phyloP scores from a whole-genome alignment of 2,329 filamentous ascomycete genomes.

The Stylonectria norvegica region DNA sequence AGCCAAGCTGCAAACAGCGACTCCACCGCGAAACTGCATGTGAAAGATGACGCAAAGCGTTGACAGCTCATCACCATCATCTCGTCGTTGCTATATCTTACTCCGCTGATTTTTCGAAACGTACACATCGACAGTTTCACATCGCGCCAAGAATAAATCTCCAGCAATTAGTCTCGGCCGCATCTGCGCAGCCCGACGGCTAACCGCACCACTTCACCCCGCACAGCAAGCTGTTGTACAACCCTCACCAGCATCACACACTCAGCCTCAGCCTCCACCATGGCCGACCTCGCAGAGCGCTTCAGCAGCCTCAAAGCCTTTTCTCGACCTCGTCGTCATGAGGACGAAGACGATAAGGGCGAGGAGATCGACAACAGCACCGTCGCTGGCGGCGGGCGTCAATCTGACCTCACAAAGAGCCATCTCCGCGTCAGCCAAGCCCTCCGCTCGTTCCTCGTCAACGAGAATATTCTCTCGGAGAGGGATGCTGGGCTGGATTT shows the following conservation, averaged over 20 bases:
- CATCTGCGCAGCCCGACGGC: too few relatives aligned
- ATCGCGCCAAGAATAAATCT: too few relatives aligned
- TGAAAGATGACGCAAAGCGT: conserved; percentile 13
- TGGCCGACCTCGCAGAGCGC: conserved; percentile 28
- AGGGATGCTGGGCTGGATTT: conserved; percentile 45
- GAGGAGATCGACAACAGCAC: conserved; percentile 35
- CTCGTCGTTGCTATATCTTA: too few relatives aligned
- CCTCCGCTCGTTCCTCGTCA: conserved; percentile 52
- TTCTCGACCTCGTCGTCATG: conserved; percentile 19
- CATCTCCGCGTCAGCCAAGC: conserved; percentile 58
- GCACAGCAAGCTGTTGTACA: too few relatives aligned
- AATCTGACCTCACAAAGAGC: conserved; percentile 39
- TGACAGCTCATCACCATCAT: conserved; percentile 6
- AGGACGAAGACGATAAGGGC: conserved; percentile 35
- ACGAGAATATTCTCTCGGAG: conserved; percentile 48
- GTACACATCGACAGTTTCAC: too few relatives aligned
- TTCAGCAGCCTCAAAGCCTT: conserved; percentile 32
- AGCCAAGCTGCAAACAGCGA: too few relatives aligned
- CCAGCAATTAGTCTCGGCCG: too few relatives aligned
- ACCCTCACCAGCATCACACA: too few relatives aligned
- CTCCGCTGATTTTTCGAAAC: too few relatives aligned
- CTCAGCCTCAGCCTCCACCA: too few relatives aligned
- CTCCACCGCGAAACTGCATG: conserved; percentile 19
- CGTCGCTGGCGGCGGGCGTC: conserved; percentile 57
- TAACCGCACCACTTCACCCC: too few relatives aligned